Conservation (phyloP, 148 eudicot genomes). For the Silene uniflora region DNA sequence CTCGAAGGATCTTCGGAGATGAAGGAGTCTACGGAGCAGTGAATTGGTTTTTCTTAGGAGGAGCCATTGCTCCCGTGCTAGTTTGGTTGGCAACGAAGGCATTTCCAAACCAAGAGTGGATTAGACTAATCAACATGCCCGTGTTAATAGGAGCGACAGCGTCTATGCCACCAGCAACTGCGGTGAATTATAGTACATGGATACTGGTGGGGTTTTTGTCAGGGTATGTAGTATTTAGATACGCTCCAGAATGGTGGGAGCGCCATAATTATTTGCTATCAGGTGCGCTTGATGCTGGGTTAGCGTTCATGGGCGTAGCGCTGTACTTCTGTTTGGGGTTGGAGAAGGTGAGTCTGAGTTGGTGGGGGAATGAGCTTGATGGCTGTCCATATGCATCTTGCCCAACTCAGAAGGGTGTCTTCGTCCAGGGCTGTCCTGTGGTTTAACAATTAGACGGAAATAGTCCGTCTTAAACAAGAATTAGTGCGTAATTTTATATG, state of each 20-base stretch:
- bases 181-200: conserved; percentile 91
- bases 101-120: conserved; percentile 80
- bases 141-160: conserved; percentile 74
- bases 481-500: no score
- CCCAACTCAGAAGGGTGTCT: conserved; percentile 72
- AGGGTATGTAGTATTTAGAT: conserved; percentile 69
- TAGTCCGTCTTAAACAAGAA: background rate
- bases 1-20: conserved; percentile 76
- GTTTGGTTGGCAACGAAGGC: conserved; percentile 78
- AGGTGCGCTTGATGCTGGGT: conserved; percentile 85
- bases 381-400: conserved; percentile 82
- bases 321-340: conserved; percentile 74
- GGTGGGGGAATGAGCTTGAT: conserved; percentile 98
- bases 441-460: background rate
- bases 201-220: conserved; percentile 78
- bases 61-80: conserved; percentile 75
- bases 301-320: conserved; percentile 93
- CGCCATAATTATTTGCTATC: conserved; percentile 79
- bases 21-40: conserved; percentile 59
- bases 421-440: conserved; percentile 59
- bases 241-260: conserved; percentile 76
- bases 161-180: conserved; percentile 84
- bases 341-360: conserved; percentile 52
- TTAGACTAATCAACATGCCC: conserved; percentile 83
- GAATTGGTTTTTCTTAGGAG: conserved; percentile 84